Conservation (phyloP, 1,284 basidiomycete genomes). For the Peniophora sp. region DNA sequence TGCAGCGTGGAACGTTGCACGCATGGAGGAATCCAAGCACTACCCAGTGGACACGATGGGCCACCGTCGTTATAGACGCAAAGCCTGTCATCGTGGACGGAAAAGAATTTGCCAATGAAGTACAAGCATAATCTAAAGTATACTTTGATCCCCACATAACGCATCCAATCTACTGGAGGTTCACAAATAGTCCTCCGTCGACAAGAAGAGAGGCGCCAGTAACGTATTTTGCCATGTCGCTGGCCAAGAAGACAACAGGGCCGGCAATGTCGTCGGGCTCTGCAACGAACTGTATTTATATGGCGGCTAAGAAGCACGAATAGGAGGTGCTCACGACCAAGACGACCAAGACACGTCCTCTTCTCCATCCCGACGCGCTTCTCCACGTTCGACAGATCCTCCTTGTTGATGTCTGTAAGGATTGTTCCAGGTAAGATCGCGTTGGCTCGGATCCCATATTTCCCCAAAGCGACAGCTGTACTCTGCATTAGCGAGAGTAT, state of each 20-base stretch:
- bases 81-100: slow-evolving; percentile 46
- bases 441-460: slow-evolving; percentile 69
- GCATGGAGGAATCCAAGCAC: slow-evolving; percentile 52
- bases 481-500: slow-evolving; percentile 80
- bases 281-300: slow-evolving; percentile 15
- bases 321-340: slow-evolving; percentile 42
- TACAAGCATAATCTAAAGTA: background rate
- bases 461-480: slow-evolving; percentile 70
- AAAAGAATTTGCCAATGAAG: slow-evolving; percentile 11
- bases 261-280: slow-evolving; percentile 72
- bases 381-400: slow-evolving; percentile 54
- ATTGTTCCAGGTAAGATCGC: slow-evolving; percentile 67
- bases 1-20: slow-evolving; percentile 54
- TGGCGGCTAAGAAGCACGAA: background rate
- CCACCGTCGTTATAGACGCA: slow-evolving; percentile 45
- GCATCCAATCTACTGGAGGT: slow-evolving; percentile 49
- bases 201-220: slow-evolving; percentile 67
- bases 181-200: slow-evolving; percentile 75
- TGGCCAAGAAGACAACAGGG: slow-evolving; percentile 70
- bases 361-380: slow-evolving; percentile 65
- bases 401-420: slow-evolving; percentile 72
- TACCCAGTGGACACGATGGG: slow-evolving; percentile 40
- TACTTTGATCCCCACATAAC: background rate
- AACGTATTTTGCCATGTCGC: slow-evolving; percentile 68
- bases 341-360: slow-evolving; percentile 59